Percentiles rank a stretch among this genome's conserved stretches.
Conservation (phyloP, 116 monocot species). For the Phalaenopsis hybrid region DNA sequence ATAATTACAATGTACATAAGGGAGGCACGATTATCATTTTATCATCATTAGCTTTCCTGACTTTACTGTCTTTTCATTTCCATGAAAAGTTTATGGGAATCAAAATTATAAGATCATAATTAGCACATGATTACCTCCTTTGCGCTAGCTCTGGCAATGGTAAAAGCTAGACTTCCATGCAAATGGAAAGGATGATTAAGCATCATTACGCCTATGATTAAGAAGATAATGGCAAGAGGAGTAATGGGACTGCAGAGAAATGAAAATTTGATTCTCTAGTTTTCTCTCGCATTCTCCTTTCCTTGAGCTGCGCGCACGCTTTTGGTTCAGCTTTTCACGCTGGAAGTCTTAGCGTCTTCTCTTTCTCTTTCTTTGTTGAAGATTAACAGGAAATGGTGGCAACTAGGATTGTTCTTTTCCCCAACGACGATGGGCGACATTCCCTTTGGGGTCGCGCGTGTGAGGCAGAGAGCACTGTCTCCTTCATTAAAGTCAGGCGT, state of each 20-base stretch:
- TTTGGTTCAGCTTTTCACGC: neutral
- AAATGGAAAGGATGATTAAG: neutral
- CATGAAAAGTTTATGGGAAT: neutral
- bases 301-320: neutral
- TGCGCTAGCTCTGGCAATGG: neutral
- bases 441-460: conserved; percentile 38
- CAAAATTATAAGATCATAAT: neutral
- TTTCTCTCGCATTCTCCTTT: neutral
- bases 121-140: neutral
- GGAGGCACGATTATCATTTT: conserved; percentile 6
- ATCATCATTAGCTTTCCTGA: neutral
- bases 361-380: neutral
- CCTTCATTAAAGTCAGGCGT: conserved; percentile 55
- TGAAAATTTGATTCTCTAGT: neutral
- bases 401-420: neutral
- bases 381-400: neutral
- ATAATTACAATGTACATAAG: neutral
- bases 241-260: neutral
- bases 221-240: neutral
- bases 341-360: neutral
- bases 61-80: neutral
- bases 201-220: neutral
- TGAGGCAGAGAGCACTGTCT: conserved; percentile 39
- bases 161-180: neutral
- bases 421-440: conserved; percentile 10